Conservation (phyloP, 768 basidiomycete species). For the Russula griseocarnosa region DNA sequence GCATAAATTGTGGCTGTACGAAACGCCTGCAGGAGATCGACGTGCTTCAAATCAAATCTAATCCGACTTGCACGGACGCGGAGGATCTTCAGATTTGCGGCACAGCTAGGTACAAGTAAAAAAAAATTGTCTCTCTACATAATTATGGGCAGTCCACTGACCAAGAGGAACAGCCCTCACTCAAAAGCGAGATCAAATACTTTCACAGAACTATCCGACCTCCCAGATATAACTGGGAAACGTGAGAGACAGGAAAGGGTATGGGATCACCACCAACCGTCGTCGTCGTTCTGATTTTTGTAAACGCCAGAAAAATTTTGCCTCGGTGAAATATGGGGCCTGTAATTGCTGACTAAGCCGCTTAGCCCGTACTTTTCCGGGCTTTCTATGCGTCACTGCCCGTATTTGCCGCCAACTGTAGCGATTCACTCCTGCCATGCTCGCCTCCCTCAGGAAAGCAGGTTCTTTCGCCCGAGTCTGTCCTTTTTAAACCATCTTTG, state of each 20-base stretch:
- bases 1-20: not conserved
- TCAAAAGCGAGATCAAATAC: conserved; percentile 34
- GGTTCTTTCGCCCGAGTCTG: conserved; percentile 60
- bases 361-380: not conserved
- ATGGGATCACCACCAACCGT: conserved; percentile 50
- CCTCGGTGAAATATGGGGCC: not conserved
- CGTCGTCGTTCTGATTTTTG: conserved; percentile 66
- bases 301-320: not conserved
- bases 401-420: not conserved
- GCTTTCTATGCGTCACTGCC: not conserved
- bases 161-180: conserved; percentile 22
- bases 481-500: conserved; percentile 17
- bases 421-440: conserved; percentile 44
- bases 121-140: conserved; percentile 57
- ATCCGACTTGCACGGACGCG: conserved; percentile 1
- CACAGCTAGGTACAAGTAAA: not conserved
- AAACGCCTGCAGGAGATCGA: not conserved
- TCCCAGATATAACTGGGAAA: conserved; percentile 37
- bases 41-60: not conserved
- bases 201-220: conserved; percentile 58
- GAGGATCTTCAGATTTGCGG: not conserved
- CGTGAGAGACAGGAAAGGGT: conserved; percentile 67
- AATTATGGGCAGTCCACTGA: conserved; percentile 73
- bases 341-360: conserved; percentile 43
- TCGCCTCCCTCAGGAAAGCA: conserved; percentile 62